Evolutionary conservation across 768 basidiomycete species (phyloP), one percentile per base, ranked within the genome.

Genomic region (Pluteus cervinus): DNA sequence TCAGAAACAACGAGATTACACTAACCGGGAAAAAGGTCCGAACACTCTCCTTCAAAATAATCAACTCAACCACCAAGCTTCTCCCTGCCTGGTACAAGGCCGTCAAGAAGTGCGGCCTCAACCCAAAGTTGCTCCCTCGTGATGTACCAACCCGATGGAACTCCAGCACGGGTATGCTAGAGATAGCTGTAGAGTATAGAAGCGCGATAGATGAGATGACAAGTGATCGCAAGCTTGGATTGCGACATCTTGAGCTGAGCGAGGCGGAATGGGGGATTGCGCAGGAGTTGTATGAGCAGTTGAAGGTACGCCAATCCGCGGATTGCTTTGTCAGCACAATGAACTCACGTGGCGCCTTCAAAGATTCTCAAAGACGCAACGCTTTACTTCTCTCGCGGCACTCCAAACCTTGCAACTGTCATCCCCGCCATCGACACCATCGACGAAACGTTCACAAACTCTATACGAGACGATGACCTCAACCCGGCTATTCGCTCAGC

Each of bases 81-180:
- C 16, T 8, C 5, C 36, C 25, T 26, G 36, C 15, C 3, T 37
- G 36, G 36, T 29, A 37, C 11, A 17, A n/a, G 3, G 24, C 29
- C 3, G 18, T 55, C 2, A 25, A 39, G 7, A 40, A 43, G 11
- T 20, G 15, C 8, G 42, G 42, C 0, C 29, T 54, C 3, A 25
- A 29, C 3, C 15, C 6, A 2, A 18, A 38, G 4, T 43, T 50
- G 12, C 50, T 61, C 26, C 61, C 60, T 10, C 45, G 50, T 2
- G 56, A 67, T 40, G 57, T 63, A 2, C 24, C 39, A 17, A 61
- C 61, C n/a, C 38, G 50, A 0, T 66, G 63, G 62, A 64, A n/a
- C n/a, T n/a, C n/a, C n/a, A n/a, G n/a, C n/a, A n/a, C n/a, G n/a
- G n/a, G n/a, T n/a, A 63, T 68, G 62, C 40, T 65, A 3, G 26